Percentiles rank a stretch among this genome's conserved stretches.
Conservation (phyloP, 2,329 filamentous ascomycete species). For the Trichoderma arundinaceum region DNA sequence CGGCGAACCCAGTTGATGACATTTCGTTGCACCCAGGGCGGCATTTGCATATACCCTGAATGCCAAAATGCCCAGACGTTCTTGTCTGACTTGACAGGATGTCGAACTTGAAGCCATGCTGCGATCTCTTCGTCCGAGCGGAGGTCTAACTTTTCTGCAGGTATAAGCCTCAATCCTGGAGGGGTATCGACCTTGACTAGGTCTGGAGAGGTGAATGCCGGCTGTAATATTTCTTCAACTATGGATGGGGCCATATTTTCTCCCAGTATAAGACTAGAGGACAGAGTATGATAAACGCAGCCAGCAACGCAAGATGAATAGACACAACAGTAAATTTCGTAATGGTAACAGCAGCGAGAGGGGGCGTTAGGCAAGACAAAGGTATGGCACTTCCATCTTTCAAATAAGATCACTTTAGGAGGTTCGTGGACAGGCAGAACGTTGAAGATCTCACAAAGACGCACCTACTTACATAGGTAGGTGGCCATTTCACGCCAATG, state of each 20-base stretch:
- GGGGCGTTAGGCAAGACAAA: not conserved
- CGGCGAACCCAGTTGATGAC: constrained; percentile 48
- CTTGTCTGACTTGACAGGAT: constrained; percentile 46
- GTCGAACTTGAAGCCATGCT: constrained; percentile 39
- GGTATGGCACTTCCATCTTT: not conserved
- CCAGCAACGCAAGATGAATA: not conserved
- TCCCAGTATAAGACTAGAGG: not conserved
- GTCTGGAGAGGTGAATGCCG: not conserved
- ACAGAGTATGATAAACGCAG: not conserved
- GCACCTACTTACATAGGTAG: not conserved
- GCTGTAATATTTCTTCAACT: not conserved
- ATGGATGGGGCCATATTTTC: not conserved
- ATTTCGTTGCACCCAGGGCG: constrained; percentile 45
- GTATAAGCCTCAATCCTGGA: constrained; percentile 20
- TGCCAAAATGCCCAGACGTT: constrained; percentile 54
- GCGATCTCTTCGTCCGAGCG: constrained; percentile 44
- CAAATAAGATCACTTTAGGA: not conserved
- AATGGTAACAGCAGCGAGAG: not conserved
- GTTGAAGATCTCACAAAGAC: not conserved
- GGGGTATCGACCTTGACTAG: not conserved
- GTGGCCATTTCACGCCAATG: constrained; percentile 2
- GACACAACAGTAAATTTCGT: not conserved
- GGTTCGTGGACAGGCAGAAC: not conserved
- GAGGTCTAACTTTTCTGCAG: constrained; percentile 36
- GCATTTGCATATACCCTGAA: constrained; percentile 43